A percentile compares a stretch with the other conserved stretches of the same genome.
Conservation (phyloP, 2,329 filamentous ascomycete genomes). For the Apiospora hydei region DNA sequence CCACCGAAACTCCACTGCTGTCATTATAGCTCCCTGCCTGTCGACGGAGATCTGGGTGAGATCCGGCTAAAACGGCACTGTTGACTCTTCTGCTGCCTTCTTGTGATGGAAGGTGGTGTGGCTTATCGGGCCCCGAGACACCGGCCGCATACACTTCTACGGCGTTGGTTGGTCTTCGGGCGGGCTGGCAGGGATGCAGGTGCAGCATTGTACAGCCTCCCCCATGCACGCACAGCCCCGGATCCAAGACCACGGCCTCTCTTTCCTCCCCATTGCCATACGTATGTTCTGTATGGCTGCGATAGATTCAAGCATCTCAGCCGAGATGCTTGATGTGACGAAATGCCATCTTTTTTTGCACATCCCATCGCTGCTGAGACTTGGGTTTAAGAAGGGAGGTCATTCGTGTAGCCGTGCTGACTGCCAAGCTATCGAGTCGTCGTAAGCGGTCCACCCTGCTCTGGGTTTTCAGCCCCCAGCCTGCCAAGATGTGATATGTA, state of each 20-base stretch:
- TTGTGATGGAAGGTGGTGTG: background rate
- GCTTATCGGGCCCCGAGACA: background rate
- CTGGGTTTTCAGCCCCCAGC: background rate
- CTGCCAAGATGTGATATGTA: background rate
- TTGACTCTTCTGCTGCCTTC: background rate
- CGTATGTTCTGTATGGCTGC: background rate
- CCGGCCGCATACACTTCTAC: background rate
- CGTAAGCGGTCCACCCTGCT: conserved; percentile 7
- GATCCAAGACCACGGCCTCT: background rate
- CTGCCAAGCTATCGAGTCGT: conserved; percentile 3
- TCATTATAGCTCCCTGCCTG: conserved; percentile 17
- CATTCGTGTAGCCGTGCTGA: background rate
- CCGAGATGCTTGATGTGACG: background rate
- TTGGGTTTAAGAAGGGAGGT: too few relatives aligned
- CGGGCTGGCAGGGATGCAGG: background rate
- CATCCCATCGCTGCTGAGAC: background rate
- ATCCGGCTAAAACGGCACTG: conserved; percentile 18
- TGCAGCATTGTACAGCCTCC: background rate
- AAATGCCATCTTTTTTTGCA: background rate
- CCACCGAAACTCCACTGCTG: conserved; percentile 3
- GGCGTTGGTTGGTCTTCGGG: background rate
- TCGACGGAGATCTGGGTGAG: conserved; percentile 14
- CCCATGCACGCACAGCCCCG: conserved; percentile 11
- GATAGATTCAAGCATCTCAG: background rate
- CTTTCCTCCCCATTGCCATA: background rate